phyloP scores from a whole-genome alignment of 352 stramenopile species.

The Plasmopara viticola region DNA sequence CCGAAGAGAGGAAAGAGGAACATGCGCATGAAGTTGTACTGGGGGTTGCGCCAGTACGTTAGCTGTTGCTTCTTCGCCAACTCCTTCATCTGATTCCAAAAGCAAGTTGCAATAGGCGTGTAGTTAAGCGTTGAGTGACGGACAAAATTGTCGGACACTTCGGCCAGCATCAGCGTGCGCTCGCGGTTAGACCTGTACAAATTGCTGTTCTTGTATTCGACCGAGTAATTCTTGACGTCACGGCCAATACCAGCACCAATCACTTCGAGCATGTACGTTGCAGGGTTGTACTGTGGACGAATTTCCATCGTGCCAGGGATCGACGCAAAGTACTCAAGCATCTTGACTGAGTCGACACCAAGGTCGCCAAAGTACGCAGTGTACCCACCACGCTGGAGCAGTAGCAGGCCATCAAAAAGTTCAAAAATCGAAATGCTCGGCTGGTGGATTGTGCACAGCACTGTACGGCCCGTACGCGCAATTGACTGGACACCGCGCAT shows the following conservation, averaged over 20 bases:
- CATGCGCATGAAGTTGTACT: conserved; percentile 50
- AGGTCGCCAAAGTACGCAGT: conserved; percentile 85
- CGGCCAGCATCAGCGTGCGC: conserved; percentile 25
- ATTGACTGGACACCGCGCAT: conserved; percentile 83
- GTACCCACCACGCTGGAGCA: conserved; percentile 61
- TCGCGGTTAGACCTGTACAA: conserved; percentile 10
- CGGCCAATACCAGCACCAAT: too few relatives aligned
- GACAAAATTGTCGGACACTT: conserved; percentile 37
- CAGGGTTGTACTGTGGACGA: too few relatives aligned
- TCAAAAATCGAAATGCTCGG: conserved; percentile 87
- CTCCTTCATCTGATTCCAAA: conserved; percentile 34
- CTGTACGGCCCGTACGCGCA: conserved; percentile 76
- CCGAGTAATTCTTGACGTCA: too few relatives aligned
- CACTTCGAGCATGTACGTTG: too few relatives aligned
- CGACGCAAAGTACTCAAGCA: conserved; percentile 86
- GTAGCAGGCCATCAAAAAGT: conserved; percentile 85
- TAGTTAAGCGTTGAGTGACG: conserved; percentile 44
- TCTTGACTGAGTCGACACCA: conserved; percentile 61
- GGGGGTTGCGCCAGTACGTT: conserved; percentile 48
- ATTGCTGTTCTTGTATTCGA: conserved; percentile 14
- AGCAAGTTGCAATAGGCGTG: conserved; percentile 31
- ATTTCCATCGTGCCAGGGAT: conserved; percentile 54
- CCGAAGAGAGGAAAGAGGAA: conserved; percentile 45
- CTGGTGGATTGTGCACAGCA: conserved; percentile 67
- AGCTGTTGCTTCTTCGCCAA: conserved; percentile 31